These are phyloP conservation scores for Arthrobotrys iridis DNA, from an alignment of 2,329 filamentous ascomycete genomes.

Conservation along the genomic window DNA sequence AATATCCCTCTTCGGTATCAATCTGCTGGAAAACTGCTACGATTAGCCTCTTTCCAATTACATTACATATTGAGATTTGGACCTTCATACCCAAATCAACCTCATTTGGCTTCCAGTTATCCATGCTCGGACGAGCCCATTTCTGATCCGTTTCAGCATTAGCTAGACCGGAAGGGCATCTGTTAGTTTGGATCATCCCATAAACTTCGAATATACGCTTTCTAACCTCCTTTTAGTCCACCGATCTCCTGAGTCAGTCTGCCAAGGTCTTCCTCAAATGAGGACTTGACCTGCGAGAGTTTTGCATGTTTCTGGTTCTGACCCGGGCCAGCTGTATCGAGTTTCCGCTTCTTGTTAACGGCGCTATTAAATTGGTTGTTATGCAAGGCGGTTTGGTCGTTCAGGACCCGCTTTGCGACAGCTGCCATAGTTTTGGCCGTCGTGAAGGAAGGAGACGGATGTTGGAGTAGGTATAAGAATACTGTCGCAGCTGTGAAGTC, in stretches of 20 bases:
- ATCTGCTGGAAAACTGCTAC: constrained; percentile 82
- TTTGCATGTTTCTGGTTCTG: constrained; percentile 55
- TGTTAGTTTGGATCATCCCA: not conserved
- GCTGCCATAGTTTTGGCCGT: constrained; percentile 36
- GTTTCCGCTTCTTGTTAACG: constrained; percentile 53
- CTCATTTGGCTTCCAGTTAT: constrained; percentile 70
- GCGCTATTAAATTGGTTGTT: constrained; percentile 51
- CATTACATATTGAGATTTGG: not conserved
- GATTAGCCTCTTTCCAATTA: not conserved
- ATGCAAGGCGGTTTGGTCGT: constrained; percentile 48
- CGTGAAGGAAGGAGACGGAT: not conserved
- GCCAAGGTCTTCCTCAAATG: constrained; percentile 94
- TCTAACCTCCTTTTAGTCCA: constrained; percentile 71
- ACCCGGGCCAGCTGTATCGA: constrained; percentile 60
- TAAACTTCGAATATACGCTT: constrained; percentile 59
- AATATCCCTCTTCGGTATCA: constrained; percentile 87
- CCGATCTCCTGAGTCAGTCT: constrained; percentile 94
- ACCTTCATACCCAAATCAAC: constrained; percentile 68
- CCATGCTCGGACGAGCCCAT: constrained; percentile 77
- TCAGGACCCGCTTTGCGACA: constrained; percentile 50
- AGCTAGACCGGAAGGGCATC: constrained; percentile 10
- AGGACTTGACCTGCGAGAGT: constrained; percentile 78
- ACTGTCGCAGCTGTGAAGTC: not conserved
- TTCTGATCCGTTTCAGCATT: constrained; percentile 93
- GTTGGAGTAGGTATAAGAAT: not conserved